Percentiles rank a stretch among this genome's conserved stretches.
Conservation (phyloP, 108 stramenopile genomes). For the Fistulifera pelliculosa region DNA sequence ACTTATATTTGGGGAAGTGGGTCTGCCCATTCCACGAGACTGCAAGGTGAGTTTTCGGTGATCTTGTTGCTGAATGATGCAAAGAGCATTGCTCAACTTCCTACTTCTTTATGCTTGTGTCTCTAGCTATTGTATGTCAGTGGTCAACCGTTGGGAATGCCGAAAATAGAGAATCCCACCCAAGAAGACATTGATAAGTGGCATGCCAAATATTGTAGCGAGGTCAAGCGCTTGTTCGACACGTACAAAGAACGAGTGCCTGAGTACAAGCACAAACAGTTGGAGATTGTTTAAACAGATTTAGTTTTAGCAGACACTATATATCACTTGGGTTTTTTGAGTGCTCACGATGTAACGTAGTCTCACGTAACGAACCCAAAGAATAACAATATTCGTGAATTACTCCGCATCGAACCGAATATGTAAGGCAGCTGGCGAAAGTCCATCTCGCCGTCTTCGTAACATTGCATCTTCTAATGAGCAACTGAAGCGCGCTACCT, state of each 20-base stretch:
- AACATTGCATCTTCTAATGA: no score
- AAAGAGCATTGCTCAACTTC: background rate
- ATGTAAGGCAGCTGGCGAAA: no score
- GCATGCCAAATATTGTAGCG: slow-evolving; percentile 50
- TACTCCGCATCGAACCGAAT: no score
- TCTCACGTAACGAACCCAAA: no score
- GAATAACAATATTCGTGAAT: no score
- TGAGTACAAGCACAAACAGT: slow-evolving; percentile 57
- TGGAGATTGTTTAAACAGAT: slow-evolving; percentile 60
- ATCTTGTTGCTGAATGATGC: background rate
- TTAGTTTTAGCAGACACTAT: no score
- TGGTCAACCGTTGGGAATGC: slow-evolving; percentile 53
- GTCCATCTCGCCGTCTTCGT: no score
- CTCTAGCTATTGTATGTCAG: slow-evolving; percentile 43
- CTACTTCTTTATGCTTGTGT: background rate
- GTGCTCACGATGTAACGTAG: no score
- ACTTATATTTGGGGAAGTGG: slow-evolving; percentile 73
- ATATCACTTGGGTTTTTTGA: no score
- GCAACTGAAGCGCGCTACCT: no score
- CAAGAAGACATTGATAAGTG: slow-evolving; percentile 65
- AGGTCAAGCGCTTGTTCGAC: slow-evolving; percentile 50
- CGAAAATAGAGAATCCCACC: slow-evolving; percentile 48
- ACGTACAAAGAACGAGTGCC: slow-evolving; percentile 54
- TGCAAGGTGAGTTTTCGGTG: slow-evolving; percentile 23
- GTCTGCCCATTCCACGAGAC: slow-evolving; percentile 64